Evolutionary conservation across 1,284 basidiomycete species (phyloP), one percentile per base, ranked within the genome.

Genomic region (Coniferiporia weirii): DNA sequence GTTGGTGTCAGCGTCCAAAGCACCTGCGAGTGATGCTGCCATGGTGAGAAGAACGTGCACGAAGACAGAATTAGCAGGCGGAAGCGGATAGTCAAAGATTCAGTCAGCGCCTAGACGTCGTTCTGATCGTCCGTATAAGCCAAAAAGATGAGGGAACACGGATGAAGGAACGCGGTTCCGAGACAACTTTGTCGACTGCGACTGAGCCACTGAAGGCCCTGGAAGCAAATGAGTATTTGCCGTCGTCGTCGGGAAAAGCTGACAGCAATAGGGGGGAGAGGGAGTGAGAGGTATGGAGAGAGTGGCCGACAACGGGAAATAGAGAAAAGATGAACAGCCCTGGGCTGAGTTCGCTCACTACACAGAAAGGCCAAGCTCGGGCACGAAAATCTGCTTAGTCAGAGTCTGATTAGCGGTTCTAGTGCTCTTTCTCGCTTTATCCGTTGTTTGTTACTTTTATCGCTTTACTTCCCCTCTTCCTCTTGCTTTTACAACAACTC

Each of bases 181-280:
- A 48, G 45, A 56, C 32, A 19, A 34, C n/a, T 8, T 15, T 9
- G 45, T 36, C 27, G 32, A 56, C 46, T n/a, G 45, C 32, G 35
- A 56, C 34, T 56, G 38, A 56, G 48, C 27, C 45, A 48, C 34
- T 56, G 54, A 56, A 48, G 35, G 54, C 10, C 34, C 38, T 45
- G 6, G 54, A 48, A 13, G 17, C 44, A 46, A n/a, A 46, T n/a
- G 10, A 9, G 49, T 13, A 13, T 6, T 20, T n/a, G 48, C 35
- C 38, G 48, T 19, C 35, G 38, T 32, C 12, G 38, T 50, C 13
- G 3, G n/a, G 6, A 7, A 17, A 10, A 20, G 6, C 22, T 12
- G 3, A 50, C 19, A 48, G 12, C 5, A 20, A 32, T 1, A 36
- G 27, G 49, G 27, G 17, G 17, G 49, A 50, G 34, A 50, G 20